Conservation (phyloP, 2,329 filamentous ascomycete species). For the Talaromyces sp. region DNA sequence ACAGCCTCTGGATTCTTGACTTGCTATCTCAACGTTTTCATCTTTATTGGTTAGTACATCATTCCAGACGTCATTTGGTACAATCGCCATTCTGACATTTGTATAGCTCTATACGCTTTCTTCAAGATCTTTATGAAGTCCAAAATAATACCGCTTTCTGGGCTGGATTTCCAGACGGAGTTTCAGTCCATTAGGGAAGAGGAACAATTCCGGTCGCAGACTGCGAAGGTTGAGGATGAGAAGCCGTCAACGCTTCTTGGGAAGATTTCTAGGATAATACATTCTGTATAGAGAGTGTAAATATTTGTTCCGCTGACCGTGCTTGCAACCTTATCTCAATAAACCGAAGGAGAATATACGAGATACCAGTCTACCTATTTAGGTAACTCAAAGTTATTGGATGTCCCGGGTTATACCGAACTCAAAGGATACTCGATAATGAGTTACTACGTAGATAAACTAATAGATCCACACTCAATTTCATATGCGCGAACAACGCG, state of each 20-base stretch:
- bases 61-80: not conserved
- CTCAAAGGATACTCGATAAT: not conserved
- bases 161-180: conserved; percentile 21
- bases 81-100: not conserved
- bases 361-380: not conserved
- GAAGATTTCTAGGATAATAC: not conserved
- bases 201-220: not conserved
- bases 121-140: conserved; percentile 24
- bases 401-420: not conserved
- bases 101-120: conserved; percentile 16
- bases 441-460: not conserved
- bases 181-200: conserved; percentile 15
- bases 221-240: not conserved
- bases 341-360: not conserved
- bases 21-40: conserved; percentile 63
- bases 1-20: conserved; percentile 62
- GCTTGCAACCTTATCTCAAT: not conserved
- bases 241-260: not conserved
- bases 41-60: conserved; percentile 57
- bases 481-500: not conserved
- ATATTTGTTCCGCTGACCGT: not conserved
- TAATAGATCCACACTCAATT: not conserved
- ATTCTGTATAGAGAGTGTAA: not conserved
- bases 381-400: not conserved
- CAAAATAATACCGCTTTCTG: conserved; percentile 13